These are phyloP conservation scores for Physcomitrellopsis africana DNA, from an alignment of 225 moss, liverwort and hornwort genomes.

Conservation along the genomic window DNA sequence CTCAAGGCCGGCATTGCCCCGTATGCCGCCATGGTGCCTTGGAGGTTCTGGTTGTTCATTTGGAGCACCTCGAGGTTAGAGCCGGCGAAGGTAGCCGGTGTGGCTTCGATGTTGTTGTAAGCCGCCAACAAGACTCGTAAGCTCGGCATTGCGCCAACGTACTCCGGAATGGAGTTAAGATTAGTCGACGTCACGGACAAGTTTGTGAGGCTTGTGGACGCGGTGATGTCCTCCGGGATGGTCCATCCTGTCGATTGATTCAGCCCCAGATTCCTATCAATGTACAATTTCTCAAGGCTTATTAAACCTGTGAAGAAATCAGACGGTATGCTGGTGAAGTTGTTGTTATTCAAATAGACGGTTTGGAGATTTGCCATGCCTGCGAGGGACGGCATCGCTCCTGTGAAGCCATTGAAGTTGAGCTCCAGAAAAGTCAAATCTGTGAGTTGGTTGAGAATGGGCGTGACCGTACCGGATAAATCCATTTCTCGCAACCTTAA, in stretches of 20 bases:
- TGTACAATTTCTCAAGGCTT: constrained; percentile 44
- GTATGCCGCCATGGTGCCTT: constrained; percentile 36
- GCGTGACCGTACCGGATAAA: constrained; percentile 67
- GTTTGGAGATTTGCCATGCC: constrained; percentile 52
- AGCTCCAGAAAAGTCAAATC: constrained; percentile 67
- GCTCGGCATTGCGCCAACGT: constrained; percentile 37
- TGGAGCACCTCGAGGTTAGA: constrained; percentile 37
- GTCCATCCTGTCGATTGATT: constrained; percentile 71
- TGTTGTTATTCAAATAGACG: constrained; percentile 57
- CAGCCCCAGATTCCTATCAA: constrained; percentile 57
- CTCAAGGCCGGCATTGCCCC: constrained; percentile 42
- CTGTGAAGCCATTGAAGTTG: constrained; percentile 65
- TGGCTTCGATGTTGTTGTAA: constrained; percentile 63
- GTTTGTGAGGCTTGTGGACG: constrained; percentile 42
- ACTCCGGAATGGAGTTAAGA: constrained; percentile 34
- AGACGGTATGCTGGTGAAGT: constrained; percentile 64
- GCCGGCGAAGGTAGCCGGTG: constrained; percentile 53
- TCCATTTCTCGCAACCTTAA: constrained; percentile 51
- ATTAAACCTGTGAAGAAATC: constrained; percentile 79
- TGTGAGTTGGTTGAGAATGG: constrained; percentile 56
- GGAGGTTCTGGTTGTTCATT: constrained; percentile 50
- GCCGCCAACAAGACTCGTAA: constrained; percentile 33
- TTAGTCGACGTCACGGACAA: constrained; percentile 2
- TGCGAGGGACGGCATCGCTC: constrained; percentile 70
- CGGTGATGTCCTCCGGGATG: constrained; percentile 46